Evolutionary conservation across 1,139 yeast genomes (phyloP).

Genomic region (Geotrichum australiense): DNA sequence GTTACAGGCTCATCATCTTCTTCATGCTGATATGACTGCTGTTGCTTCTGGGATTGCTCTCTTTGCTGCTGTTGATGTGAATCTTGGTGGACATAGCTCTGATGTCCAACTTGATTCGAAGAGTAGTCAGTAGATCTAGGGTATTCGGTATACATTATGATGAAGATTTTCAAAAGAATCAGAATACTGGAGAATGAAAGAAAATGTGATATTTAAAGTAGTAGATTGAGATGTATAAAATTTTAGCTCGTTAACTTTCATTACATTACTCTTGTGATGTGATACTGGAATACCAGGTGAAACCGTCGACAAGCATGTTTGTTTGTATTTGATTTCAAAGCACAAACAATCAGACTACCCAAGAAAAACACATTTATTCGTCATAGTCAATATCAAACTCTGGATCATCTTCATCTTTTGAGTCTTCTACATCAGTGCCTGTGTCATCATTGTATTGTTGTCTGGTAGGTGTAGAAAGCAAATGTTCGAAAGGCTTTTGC

Average conservation of each 20-base stretch:
- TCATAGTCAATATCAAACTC: slow-evolving; percentile 18
- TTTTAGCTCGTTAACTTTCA: background rate
- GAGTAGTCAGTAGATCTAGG: background rate
- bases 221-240: background rate
- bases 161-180: background rate
- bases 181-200: background rate
- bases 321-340: too few species aligned
- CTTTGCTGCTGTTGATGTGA: too few species aligned
- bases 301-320: too few species aligned
- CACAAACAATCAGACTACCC: too few species aligned
- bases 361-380: too few species aligned
- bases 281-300: background rate
- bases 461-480: slow-evolving; percentile 14
- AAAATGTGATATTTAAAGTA: background rate
- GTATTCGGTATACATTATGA: slow-evolving; percentile 2
- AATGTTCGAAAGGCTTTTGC: slow-evolving; percentile 56
- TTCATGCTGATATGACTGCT: background rate
- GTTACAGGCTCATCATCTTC: slow-evolving; percentile 7
- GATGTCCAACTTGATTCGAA: too few species aligned
- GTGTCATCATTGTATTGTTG: slow-evolving; percentile 14
- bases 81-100: too few species aligned
- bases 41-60: too few species aligned
- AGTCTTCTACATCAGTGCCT: slow-evolving; percentile 3
- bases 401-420: slow-evolving; percentile 4
- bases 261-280: background rate